These are phyloP conservation scores for Sextonia rubra DNA, from an alignment of 164 flowering plant genomes.

Conservation along the genomic window DNA sequence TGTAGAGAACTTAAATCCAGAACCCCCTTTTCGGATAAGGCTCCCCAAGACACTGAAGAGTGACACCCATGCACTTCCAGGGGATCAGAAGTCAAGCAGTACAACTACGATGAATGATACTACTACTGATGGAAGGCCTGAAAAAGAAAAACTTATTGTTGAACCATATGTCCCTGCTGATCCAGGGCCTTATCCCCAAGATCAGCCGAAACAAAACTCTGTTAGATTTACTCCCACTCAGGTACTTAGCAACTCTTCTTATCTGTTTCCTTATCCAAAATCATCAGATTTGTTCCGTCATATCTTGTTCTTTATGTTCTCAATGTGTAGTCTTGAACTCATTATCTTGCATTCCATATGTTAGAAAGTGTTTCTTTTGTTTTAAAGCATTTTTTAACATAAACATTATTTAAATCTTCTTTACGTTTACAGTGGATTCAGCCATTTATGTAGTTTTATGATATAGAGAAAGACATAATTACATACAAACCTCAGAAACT, in stretches of 20 bases:
- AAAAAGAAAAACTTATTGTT: slow-evolving; percentile 58
- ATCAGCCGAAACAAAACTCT: slow-evolving; percentile 87
- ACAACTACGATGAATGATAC: slow-evolving; percentile 27
- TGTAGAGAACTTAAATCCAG: slow-evolving; percentile 47
- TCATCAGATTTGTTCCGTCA: neutral
- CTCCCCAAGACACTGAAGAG: slow-evolving; percentile 57
- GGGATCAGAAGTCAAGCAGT: slow-evolving; percentile 38
- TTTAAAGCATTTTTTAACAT: neutral
- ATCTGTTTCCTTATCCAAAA: neutral
- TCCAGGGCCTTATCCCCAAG: slow-evolving; percentile 99
- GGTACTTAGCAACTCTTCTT: slow-evolving; percentile 31
- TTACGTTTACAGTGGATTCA: too few relatives aligned
- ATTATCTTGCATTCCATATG: neutral
- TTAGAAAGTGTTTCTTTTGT: neutral
- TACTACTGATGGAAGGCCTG: slow-evolving; percentile 21
- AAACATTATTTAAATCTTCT: too few relatives aligned
- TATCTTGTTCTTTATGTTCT: neutral
- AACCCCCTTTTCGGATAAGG: slow-evolving; percentile 76
- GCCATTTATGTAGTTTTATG: neutral
- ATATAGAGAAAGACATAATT: neutral
- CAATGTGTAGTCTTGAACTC: neutral
- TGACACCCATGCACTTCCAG: slow-evolving; percentile 53
- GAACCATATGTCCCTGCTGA: slow-evolving; percentile 90
- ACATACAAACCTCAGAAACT: neutral
- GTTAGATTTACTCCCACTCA: slow-evolving; percentile 94